A percentile compares a stretch with the other conserved stretches of the same genome.
phyloP scores from a whole-genome alignment of 2,329 filamentous ascomycete genomes.

The Beauveria australis region DNA sequence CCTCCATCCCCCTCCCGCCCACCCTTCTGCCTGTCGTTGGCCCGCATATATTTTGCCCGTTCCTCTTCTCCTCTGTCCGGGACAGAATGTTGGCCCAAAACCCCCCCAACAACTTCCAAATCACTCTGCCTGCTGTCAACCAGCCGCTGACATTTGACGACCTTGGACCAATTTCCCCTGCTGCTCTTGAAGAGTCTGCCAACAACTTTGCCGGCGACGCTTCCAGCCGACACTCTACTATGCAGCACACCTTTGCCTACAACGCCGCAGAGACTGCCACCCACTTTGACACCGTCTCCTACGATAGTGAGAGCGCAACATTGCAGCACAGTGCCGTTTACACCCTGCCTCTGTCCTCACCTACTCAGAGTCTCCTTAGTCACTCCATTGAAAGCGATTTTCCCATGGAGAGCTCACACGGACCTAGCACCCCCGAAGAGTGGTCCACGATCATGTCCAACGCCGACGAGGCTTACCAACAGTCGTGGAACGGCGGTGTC shows the following conservation, averaged over 20 bases:
- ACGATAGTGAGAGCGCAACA: conserved; percentile 14
- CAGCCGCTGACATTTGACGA: conserved; percentile 10
- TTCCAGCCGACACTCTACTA: conserved; percentile 32
- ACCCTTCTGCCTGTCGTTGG: conserved; percentile 6
- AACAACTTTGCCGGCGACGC: conserved; percentile 38
- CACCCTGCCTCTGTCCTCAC: conserved; percentile 29
- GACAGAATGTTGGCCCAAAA: conserved; percentile 3
- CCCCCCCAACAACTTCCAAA: conserved; percentile 4
- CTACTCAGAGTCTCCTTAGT: conserved; percentile 29
- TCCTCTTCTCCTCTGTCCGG: neutral
- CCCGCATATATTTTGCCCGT: conserved; percentile 9
- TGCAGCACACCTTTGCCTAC: conserved; percentile 12
- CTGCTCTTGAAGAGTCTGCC: conserved; percentile 20
- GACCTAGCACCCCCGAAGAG: conserved; percentile 32
- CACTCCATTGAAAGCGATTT: conserved; percentile 32
- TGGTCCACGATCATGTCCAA: conserved; percentile 24
- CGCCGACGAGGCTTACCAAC: conserved; percentile 6
- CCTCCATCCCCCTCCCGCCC: conserved; percentile 6
- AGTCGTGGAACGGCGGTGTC: conserved; percentile 7
- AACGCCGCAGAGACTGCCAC: conserved; percentile 10
- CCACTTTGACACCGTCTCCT: conserved; percentile 4
- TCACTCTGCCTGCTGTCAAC: conserved; percentile 8
- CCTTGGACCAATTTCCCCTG: neutral
- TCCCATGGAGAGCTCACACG: conserved; percentile 20
- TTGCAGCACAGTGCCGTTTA: conserved; percentile 27